phyloP scores from a whole-genome alignment of 495 filamentous ascomycete genomes.

The Stereocaulon alpinum region DNA sequence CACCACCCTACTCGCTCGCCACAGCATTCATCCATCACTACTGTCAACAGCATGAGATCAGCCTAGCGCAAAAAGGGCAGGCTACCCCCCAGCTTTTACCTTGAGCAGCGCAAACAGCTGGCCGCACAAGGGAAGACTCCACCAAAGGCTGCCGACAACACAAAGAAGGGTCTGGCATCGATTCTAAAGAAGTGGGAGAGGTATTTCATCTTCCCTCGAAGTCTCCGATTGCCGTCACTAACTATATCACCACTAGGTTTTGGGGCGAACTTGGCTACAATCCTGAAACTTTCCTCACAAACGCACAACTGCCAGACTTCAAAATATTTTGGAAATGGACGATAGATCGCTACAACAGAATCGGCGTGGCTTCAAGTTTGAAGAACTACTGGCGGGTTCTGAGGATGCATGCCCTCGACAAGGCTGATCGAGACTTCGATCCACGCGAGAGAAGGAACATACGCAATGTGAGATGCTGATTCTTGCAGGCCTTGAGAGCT shows the following conservation, averaged over 20 bases:
- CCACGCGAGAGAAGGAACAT: background rate
- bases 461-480: background rate
- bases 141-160: background rate
- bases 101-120: background rate
- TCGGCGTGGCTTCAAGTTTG: background rate
- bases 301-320: no score
- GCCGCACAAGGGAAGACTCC: background rate
- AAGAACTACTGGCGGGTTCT: conserved; percentile 7
- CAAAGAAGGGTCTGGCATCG: background rate
- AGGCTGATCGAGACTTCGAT: no score
- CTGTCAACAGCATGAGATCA: background rate
- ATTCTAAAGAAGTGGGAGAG: background rate
- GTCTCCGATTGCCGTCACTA: no score
- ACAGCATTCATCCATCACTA: background rate
- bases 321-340: no score
- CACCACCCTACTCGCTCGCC: background rate
- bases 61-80: background rate
- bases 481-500: background rate
- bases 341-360: background rate
- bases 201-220: background rate
- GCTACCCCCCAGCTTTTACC: background rate
- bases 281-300: no score
- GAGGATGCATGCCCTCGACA: background rate
- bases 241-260: background rate
- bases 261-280: background rate